Percentiles rank a stretch among this genome's conserved stretches.
Evolutionary conservation across 306 rosid genomes (phyloP).

Genomic region (Leucaena leucocephala): DNA sequence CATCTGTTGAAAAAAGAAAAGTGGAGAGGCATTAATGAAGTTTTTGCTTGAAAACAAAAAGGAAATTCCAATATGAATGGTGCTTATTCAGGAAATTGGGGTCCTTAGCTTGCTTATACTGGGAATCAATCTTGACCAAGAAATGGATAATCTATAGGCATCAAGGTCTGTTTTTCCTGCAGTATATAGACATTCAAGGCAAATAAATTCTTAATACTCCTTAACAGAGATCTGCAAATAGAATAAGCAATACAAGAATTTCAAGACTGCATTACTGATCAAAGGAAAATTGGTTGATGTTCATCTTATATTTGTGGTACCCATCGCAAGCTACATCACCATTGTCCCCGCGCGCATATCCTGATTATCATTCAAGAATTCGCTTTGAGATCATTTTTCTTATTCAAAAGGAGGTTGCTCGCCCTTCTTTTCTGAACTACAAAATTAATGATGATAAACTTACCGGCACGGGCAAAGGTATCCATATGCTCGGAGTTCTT

Average conservation of each 20-base stretch:
- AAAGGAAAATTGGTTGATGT: background rate
- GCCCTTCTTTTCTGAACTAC: background rate
- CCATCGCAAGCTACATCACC: constrained; percentile 68
- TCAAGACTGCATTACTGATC: background rate
- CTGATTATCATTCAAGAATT: constrained; percentile 33
- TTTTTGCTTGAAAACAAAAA: background rate
- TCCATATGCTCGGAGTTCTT: constrained; percentile 76
- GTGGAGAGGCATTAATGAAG: background rate
- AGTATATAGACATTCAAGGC: background rate
- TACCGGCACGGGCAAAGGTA: constrained; percentile 57
- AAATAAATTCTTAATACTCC: background rate
- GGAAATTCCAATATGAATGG: background rate
- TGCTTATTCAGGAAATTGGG: background rate
- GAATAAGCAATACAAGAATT: background rate
- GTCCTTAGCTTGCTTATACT: constrained; percentile 38
- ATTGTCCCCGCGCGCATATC: constrained; percentile 43
- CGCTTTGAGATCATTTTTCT: background rate
- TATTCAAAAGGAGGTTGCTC: background rate
- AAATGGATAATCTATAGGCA: constrained; percentile 81
- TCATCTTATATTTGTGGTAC: constrained; percentile 78
- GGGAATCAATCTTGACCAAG: constrained; percentile 88
- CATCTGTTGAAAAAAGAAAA: constrained; percentile 45
- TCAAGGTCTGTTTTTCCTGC: constrained; percentile 82
- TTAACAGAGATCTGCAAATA: background rate
- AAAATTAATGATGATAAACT: background rate